Percentiles rank a stretch among this genome's conserved stretches.
These are phyloP conservation scores for Xylaria sp. DNA, from an alignment of 2,329 filamentous ascomycete genomes.

Conservation along the genomic window DNA sequence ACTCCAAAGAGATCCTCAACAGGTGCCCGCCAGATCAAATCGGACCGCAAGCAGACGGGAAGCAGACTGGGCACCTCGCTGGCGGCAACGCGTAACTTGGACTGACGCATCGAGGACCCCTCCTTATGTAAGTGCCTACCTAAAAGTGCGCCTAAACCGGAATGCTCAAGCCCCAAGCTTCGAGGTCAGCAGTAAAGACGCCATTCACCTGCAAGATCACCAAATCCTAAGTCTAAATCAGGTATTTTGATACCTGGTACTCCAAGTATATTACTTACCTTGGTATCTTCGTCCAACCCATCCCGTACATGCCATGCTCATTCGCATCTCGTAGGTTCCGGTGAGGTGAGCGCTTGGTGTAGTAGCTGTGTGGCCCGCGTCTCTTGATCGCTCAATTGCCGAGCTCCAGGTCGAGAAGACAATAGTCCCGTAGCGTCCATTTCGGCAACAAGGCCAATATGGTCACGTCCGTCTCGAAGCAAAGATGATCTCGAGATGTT, in stretches of 20 bases:
- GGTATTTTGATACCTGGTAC: not conserved
- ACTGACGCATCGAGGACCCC: slow-evolving; percentile 10
- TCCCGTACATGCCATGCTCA: not conserved
- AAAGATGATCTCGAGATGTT: slow-evolving; percentile 37
- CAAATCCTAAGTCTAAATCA: slow-evolving; percentile 12
- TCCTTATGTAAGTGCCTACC: no score
- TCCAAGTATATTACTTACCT: not conserved
- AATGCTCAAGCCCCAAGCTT: slow-evolving; percentile 8
- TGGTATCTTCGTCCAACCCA: not conserved
- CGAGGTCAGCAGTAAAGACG: slow-evolving; percentile 12
- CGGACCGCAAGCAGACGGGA: not conserved
- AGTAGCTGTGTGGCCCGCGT: not conserved
- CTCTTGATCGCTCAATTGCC: slow-evolving; percentile 2
- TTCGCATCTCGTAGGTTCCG: not conserved
- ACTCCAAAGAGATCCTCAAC: not conserved
- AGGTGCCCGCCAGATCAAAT: slow-evolving; percentile 3
- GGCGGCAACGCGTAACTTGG: not conserved
- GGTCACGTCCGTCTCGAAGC: slow-evolving; percentile 16
- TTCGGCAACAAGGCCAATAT: slow-evolving; percentile 25
- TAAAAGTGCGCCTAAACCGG: not conserved
- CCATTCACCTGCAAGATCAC: slow-evolving; percentile 21
- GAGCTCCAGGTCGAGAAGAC: not conserved
- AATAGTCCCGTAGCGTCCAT: not conserved
- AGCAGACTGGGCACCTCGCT: no score
- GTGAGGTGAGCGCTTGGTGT: not conserved